Conservation (phyloP, 2,329 filamentous ascomycete species). For the Cordyceps javanica region DNA sequence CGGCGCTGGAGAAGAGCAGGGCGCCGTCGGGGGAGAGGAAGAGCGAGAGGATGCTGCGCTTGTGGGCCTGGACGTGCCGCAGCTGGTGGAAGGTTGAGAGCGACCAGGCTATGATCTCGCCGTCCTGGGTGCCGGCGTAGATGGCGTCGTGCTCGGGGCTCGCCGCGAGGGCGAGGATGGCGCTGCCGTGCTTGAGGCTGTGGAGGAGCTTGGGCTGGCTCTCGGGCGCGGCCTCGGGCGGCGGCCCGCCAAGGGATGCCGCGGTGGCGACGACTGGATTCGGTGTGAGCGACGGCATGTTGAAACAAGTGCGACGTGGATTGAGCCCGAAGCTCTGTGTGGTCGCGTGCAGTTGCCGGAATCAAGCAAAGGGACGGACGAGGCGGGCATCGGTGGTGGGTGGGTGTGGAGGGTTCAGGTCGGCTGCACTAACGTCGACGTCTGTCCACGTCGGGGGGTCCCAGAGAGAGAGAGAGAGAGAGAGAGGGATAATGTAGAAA, state of each 20-base stretch:
- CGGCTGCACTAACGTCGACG: too few relatives aligned
- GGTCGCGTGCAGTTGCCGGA: background rate
- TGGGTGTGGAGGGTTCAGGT: background rate
- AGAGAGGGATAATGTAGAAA: background rate
- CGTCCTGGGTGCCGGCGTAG: conserved; percentile 88
- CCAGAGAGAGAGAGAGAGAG: background rate
- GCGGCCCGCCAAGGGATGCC: background rate
- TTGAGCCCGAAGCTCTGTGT: background rate
- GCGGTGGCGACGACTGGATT: background rate
- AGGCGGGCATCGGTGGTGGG: background rate
- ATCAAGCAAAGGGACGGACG: background rate
- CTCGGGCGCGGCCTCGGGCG: conserved; percentile 8
- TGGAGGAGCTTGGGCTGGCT: conserved; percentile 60
- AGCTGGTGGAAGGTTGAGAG: conserved; percentile 80
- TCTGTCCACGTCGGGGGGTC: background rate
- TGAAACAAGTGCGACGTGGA: background rate
- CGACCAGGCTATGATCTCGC: conserved; percentile 88
- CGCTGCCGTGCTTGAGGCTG: conserved; percentile 68
- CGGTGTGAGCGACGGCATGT: conserved; percentile 5
- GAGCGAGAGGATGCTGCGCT: conserved; percentile 82
- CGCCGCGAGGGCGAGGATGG: conserved; percentile 75
- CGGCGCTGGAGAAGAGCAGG: conserved; percentile 85
- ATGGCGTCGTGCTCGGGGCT: conserved; percentile 72
- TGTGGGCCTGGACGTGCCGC: conserved; percentile 77
- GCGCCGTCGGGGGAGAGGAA: conserved; percentile 68